Evolutionary conservation across 805 yeast genomes (phyloP).

Genomic region (Pichia eremophila): DNA sequence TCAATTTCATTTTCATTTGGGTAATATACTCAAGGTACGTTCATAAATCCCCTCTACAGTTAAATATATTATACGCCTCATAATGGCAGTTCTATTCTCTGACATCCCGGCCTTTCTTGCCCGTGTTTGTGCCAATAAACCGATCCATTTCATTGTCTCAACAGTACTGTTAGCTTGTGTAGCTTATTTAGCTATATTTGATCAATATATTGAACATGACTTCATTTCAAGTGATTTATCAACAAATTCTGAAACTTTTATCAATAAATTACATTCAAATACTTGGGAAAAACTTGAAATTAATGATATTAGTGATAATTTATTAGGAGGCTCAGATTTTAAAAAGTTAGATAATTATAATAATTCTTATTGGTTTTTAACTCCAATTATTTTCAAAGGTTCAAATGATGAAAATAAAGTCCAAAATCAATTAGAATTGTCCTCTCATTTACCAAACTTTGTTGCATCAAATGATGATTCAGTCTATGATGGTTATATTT

Average conservation of each 20-base stretch:
- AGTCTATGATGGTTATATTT: conserved; percentile 33
- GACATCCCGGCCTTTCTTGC: conserved; percentile 24
- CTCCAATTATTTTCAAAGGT: conserved; percentile 48
- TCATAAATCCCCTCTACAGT: too few relatives aligned
- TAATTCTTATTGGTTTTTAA: conserved; percentile 17
- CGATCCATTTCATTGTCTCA: conserved; percentile 74
- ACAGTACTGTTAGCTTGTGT: conserved; percentile 69
- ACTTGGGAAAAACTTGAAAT: conserved; percentile 45
- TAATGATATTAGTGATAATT: background rate
- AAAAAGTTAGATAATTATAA: too few relatives aligned
- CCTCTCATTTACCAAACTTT: conserved; percentile 24
- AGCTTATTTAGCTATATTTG: conserved; percentile 68
- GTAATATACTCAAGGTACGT: too few relatives aligned
- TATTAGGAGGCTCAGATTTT: background rate
- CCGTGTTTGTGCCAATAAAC: conserved; percentile 60
- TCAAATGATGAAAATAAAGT: background rate
- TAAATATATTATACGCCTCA: background rate
- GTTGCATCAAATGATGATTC: conserved; percentile 27
- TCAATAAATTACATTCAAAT: conserved; percentile 23
- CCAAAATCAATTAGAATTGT: background rate
- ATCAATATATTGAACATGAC: conserved; percentile 36
- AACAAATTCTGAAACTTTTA: background rate
- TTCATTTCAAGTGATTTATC: conserved; percentile 10
- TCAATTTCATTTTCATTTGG: too few relatives aligned
- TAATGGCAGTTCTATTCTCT: conserved; percentile 14